Evolutionary conservation across 106 monocot species (phyloP).

Genomic region (Gastrodia elata): DNA sequence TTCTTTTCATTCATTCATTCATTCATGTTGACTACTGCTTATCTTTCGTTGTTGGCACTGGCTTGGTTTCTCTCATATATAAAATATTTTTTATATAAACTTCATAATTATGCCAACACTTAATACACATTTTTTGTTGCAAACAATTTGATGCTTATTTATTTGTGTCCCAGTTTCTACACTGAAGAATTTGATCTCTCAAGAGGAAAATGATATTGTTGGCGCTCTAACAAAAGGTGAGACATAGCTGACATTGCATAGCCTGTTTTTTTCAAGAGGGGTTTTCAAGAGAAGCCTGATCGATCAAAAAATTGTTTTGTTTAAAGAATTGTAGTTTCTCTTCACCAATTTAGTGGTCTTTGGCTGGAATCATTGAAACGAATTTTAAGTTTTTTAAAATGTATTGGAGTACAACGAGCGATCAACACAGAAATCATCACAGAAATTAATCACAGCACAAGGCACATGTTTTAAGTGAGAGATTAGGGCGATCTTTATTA

Average conservation of each 20-base stretch:
- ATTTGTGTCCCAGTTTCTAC: conserved; percentile 33
- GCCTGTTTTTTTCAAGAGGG: background rate
- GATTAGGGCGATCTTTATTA: too few species aligned
- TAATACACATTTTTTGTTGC: background rate
- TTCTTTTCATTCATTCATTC: background rate
- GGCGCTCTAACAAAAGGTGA: conserved; percentile 47
- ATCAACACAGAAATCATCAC: too few species aligned
- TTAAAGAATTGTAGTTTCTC: background rate
- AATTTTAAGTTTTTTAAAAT: too few species aligned
- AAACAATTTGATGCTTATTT: background rate
- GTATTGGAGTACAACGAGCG: too few species aligned
- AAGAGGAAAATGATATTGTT: conserved; percentile 43
- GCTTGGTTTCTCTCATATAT: background rate
- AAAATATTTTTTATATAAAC: background rate
- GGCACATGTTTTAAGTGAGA: too few species aligned
- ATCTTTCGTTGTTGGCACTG: background rate
- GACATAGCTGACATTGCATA: background rate
- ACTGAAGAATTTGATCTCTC: conserved; percentile 68
- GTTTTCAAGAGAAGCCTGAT: background rate
- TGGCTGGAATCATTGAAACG: background rate
- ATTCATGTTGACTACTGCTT: background rate
- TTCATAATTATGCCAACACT: background rate
- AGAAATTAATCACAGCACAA: too few species aligned
- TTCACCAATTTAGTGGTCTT: background rate
- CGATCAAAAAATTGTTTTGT: background rate